These are phyloP conservation scores for Begonia loranthoides DNA, from an alignment of 306 rosid genomes.

Conservation along the genomic window DNA sequence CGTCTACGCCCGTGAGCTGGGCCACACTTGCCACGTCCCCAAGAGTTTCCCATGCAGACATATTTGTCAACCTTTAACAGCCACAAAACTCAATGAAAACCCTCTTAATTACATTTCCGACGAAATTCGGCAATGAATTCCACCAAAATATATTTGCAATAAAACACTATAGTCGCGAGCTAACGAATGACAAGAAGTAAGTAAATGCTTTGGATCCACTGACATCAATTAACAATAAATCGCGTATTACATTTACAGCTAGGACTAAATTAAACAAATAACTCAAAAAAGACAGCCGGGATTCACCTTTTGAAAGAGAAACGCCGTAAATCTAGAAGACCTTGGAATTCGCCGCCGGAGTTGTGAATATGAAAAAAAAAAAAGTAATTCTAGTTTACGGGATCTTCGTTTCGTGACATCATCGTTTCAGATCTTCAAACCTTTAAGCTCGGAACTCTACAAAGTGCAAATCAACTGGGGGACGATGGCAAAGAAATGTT, in stretches of 20 bases:
- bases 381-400: not conserved
- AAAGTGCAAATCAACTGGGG: conserved; percentile 10
- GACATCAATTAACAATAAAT: not conserved
- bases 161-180: not conserved
- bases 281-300: conserved; percentile 13
- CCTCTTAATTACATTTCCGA: not conserved
- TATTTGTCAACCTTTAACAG: conserved; percentile 18
- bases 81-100: not conserved
- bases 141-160: not conserved
- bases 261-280: not conserved
- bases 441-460: conserved; percentile 13
- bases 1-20: conserved; percentile 78
- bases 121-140: conserved; percentile 33
- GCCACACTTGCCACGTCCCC: conserved; percentile 85
- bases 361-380: too few relatives aligned
- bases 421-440: conserved; percentile 26
- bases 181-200: not conserved
- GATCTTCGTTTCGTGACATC: conserved; percentile 12
- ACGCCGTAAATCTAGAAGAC: not conserved
- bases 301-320: not conserved
- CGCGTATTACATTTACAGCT: too few relatives aligned
- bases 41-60: conserved; percentile 68
- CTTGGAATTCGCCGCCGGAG: too few relatives aligned
- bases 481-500: not conserved
- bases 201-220: not conserved